Conservation (phyloP, 2,329 filamentous ascomycete species). For the Colletotrichum sp. region DNA sequence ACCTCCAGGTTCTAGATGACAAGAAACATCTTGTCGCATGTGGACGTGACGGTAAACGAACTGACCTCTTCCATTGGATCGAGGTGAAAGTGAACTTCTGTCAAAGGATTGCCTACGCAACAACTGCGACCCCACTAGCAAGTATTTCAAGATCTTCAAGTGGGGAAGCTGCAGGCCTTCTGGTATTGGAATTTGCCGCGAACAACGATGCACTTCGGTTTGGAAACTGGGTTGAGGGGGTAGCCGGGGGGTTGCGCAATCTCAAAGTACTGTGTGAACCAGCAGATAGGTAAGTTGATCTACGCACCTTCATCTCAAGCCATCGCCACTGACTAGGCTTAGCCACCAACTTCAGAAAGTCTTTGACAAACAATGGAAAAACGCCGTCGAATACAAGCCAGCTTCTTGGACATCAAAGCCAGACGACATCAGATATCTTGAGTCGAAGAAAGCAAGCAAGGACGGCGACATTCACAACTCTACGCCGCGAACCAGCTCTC, state of each 20-base stretch:
- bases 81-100: constrained; percentile 3
- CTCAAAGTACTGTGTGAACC: rapidly evolving
- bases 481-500: not conserved
- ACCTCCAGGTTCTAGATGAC: not conserved
- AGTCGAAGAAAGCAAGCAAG: not conserved
- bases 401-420: not conserved
- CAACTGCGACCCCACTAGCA: not conserved
- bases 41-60: not conserved
- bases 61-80: not conserved
- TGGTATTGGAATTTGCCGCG: not conserved
- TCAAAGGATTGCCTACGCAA: not conserved
- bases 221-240: not conserved
- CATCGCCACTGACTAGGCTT: too few relatives aligned
- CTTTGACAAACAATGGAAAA: not conserved
- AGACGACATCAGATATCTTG: not conserved
- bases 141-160: not conserved
- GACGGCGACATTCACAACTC: not conserved
- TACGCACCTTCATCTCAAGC: too few relatives aligned
- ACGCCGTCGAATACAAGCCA: not conserved
- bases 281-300: not conserved
- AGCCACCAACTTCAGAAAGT: not conserved
- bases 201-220: not conserved
- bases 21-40: not conserved
- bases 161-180: not conserved
- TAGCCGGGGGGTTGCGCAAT: rapidly evolving